Evolutionary conservation across 2,329 filamentous ascomycete genomes (phyloP).

Genomic region (Alternaria longipes): DNA sequence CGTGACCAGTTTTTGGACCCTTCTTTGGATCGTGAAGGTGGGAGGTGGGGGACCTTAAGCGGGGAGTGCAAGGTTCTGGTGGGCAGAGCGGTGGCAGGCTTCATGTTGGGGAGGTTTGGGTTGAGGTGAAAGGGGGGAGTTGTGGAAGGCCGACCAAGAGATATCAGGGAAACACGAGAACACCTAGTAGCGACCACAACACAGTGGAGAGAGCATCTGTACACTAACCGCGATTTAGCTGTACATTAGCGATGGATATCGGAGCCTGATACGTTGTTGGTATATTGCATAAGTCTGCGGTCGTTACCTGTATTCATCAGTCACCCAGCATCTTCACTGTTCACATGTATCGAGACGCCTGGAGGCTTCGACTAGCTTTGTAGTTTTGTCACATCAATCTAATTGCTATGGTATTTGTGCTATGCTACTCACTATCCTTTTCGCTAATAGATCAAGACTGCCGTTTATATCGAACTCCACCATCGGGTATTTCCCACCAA

Average conservation of each 20-base stretch:
- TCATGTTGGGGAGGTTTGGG: neutral
- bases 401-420: neutral
- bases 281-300: neutral
- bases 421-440: conserved; percentile 11
- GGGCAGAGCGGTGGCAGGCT: neutral
- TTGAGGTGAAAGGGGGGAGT: neutral
- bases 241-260: neutral
- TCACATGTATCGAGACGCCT: neutral
- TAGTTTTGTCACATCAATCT: conserved; percentile 3
- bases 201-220: neutral
- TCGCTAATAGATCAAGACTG: conserved; percentile 12
- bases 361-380: neutral
- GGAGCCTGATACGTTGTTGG: neutral
- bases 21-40: neutral
- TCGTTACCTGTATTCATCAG: neutral
- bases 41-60: neutral
- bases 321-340: neutral
- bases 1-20: neutral
- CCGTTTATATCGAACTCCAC: conserved; percentile 14
- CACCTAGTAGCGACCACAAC: neutral
- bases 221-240: neutral
- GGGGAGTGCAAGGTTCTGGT: neutral
- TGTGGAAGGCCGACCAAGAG: neutral
- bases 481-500: conserved; percentile 24
- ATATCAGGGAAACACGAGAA: neutral